These are phyloP conservation scores for Fusarium succisae DNA, from an alignment of 2,329 filamentous ascomycete species.

Conservation along the genomic window DNA sequence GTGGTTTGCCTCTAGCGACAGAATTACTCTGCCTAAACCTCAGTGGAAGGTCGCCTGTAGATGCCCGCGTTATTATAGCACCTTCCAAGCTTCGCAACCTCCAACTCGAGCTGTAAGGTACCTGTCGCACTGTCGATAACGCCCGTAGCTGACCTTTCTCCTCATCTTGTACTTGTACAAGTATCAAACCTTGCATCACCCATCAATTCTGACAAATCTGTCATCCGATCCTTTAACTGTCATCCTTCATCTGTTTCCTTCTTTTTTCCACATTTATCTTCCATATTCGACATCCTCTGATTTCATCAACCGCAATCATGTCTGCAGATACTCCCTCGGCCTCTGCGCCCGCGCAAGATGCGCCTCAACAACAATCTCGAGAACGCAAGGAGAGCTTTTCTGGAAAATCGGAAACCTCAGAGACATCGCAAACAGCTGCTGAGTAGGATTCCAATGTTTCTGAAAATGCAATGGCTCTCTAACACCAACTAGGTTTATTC, in stretches of 20 bases:
- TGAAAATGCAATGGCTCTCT: neutral
- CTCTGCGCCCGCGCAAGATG: constrained; percentile 35
- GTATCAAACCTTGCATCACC: constrained; percentile 12
- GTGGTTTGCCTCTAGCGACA: constrained; percentile 30
- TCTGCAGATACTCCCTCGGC: constrained; percentile 51
- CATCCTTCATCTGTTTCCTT: neutral
- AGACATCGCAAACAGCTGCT: constrained; percentile 76
- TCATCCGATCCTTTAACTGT: neutral
- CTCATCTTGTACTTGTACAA: constrained; percentile 7
- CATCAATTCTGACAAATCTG: neutral
- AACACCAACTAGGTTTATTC: constrained; percentile 73
- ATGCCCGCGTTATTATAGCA: constrained; percentile 31
- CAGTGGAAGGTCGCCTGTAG: fast-evolving
- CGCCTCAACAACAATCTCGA: constrained; percentile 33
- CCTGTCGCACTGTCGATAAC: neutral
- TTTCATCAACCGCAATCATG: constrained; percentile 40
- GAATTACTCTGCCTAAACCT: neutral
- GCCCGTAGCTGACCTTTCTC: constrained; percentile 3
- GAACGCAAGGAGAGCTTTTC: constrained; percentile 68
- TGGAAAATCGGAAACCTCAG: constrained; percentile 63
- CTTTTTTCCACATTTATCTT: neutral
- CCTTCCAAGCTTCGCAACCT: neutral
- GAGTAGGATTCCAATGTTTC: constrained; percentile 60
- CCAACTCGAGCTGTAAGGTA: neutral
- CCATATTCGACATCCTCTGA: neutral